Evolutionary conservation across 2,329 filamentous ascomycete species (phyloP).

Genomic region (Xylariomycetidae sp.): DNA sequence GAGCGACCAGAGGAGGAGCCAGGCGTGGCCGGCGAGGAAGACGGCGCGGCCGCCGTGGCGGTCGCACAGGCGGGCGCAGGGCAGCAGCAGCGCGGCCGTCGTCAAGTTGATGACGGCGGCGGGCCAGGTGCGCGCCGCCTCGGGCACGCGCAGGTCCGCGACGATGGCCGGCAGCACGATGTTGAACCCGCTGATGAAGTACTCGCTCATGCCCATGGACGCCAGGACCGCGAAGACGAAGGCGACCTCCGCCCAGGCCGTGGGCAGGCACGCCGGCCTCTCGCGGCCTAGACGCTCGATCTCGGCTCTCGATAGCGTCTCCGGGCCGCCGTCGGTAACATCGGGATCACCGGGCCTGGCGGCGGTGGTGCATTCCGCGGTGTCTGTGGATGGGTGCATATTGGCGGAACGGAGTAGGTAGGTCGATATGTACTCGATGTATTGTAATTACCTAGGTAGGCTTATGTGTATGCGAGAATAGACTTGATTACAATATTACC

Average conservation of each 20-base stretch:
- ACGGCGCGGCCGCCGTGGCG: slow-evolving; percentile 58
- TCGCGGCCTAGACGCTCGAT: slow-evolving; percentile 56
- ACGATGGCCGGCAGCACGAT: slow-evolving; percentile 66
- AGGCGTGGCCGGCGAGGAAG: slow-evolving; percentile 55
- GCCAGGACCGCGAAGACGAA: slow-evolving; percentile 57
- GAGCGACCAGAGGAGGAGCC: slow-evolving; percentile 66
- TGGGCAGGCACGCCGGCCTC: slow-evolving; percentile 48
- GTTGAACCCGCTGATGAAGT: slow-evolving; percentile 72
- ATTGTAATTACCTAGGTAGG: no score
- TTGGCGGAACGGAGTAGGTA: no score
- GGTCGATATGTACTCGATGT: no score
- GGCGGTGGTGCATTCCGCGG: no score
- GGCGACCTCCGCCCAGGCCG: slow-evolving; percentile 47
- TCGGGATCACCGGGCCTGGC: no score
- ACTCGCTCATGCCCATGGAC: slow-evolving; percentile 62
- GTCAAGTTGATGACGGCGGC: slow-evolving; percentile 56
- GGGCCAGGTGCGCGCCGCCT: slow-evolving; percentile 57
- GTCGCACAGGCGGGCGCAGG: slow-evolving; percentile 50
- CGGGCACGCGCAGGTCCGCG: slow-evolving; percentile 58
- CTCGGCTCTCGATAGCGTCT: slow-evolving; percentile 18
- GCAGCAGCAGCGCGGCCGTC: slow-evolving; percentile 54
- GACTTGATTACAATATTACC: no score
- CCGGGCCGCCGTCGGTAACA: slow-evolving; percentile 13
- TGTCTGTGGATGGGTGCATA: no score
- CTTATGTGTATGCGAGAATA: no score